Percentiles rank a stretch among this genome's conserved stretches.
Evolutionary conservation across 2,329 filamentous ascomycete species (phyloP).

Genomic region (Westerdykella aurantiaca): DNA sequence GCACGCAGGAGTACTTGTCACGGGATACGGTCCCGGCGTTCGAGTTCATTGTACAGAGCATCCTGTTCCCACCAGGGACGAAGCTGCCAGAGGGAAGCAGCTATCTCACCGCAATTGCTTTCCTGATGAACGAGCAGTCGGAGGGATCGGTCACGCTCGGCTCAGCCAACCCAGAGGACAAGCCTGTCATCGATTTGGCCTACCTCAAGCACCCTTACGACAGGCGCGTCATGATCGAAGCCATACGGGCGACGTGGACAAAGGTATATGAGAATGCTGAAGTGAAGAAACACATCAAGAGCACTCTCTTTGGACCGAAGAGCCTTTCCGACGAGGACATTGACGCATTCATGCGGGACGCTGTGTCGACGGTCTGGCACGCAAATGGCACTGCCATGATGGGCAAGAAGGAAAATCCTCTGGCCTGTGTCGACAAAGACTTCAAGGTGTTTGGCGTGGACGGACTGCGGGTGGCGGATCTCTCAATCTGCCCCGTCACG

Average conservation of each 20-base stretch:
- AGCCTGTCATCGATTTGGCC: conserved; percentile 50
- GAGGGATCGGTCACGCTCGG: conserved; percentile 49
- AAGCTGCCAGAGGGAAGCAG: conserved; percentile 30
- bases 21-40: conserved; percentile 52
- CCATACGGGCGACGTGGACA: conserved; percentile 36
- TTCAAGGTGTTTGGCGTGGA: conserved; percentile 36
- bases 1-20: conserved; percentile 42
- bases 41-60: conserved; percentile 43
- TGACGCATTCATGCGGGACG: conserved; percentile 26
- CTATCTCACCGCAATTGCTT: conserved; percentile 29
- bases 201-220: conserved; percentile 53
- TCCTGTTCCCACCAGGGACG: conserved; percentile 22
- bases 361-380: conserved; percentile 33
- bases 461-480: conserved; percentile 37
- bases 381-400: conserved; percentile 35
- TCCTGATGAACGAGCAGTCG: conserved; percentile 49
- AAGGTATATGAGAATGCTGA: conserved; percentile 45
- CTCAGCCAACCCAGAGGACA: conserved; percentile 47
- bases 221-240: conserved; percentile 28
- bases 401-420: conserved; percentile 29
- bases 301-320: conserved; percentile 41
- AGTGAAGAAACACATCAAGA: conserved; percentile 45
- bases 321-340: conserved; percentile 49
- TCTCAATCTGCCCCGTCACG: conserved; percentile 30
- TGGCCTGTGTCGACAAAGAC: conserved; percentile 34